Evolutionary conservation across 805 yeast genomes (phyloP).

Genomic region (Monosporozyma aquatica): DNA sequence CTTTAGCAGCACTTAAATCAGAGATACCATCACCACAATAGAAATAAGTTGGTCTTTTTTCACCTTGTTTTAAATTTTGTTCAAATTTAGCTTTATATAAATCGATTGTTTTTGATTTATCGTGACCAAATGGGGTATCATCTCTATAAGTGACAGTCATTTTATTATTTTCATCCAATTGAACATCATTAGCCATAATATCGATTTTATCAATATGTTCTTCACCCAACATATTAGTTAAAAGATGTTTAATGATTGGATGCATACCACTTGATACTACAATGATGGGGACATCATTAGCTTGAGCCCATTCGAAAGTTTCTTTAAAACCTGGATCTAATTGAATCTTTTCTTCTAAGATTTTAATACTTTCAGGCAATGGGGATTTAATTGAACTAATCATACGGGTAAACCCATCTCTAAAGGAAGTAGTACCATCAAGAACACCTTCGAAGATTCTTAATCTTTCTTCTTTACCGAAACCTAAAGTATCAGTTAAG

Average conservation of each 20-base stretch:
- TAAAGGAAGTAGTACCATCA: conserved; percentile 55
- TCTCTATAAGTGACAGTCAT: conserved; percentile 88
- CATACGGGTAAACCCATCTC: conserved; percentile 82
- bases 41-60: conserved; percentile 55
- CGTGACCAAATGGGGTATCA: conserved; percentile 87
- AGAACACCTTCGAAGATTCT: conserved; percentile 65
- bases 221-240: conserved; percentile 65
- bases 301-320: conserved; percentile 71
- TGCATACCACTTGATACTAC: conserved; percentile 91
- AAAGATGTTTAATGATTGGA: conserved; percentile 75
- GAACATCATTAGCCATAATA: conserved; percentile 74
- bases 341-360: conserved; percentile 52
- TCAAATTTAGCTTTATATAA: conserved; percentile 29
- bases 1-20: conserved; percentile 90
- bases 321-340: conserved; percentile 86
- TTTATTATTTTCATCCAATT: conserved; percentile 41
- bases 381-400: conserved; percentile 68
- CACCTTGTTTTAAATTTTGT: conserved; percentile 24
- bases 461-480: conserved; percentile 61
- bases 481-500: conserved; percentile 81
- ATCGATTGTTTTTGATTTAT: conserved; percentile 75
- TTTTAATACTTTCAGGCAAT: conserved; percentile 72
- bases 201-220: conserved; percentile 64
- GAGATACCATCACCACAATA: conserved; percentile 98
- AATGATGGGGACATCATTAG: conserved; percentile 66